A percentile compares a stretch with the other conserved stretches of the same genome.
phyloP scores from a whole-genome alignment of 345 rosid species.

The Iberis pinnata region DNA sequence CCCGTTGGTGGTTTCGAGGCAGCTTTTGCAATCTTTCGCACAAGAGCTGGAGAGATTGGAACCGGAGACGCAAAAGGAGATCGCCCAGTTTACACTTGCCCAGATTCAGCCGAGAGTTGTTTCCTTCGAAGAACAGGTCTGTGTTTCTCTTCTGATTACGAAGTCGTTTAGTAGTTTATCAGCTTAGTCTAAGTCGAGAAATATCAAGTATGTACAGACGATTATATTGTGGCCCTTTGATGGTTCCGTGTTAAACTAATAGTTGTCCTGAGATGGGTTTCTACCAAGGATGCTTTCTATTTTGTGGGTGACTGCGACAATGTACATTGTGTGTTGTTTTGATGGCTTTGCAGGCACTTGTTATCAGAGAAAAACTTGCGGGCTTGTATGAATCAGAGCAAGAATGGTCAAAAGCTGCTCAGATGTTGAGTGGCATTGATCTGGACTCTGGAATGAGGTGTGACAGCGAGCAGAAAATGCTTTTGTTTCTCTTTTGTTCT shows the following conservation, averaged over 20 bases:
- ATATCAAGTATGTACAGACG: background rate
- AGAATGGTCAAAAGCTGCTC: conserved; percentile 95
- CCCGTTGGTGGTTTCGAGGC: conserved; percentile 90
- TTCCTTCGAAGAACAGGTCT: conserved; percentile 96
- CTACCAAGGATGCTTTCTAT: background rate
- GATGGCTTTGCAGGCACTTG: conserved; percentile 46
- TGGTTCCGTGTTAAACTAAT: background rate
- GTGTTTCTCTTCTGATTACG: background rate
- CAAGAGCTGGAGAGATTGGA: conserved; percentile 78
- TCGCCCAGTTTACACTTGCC: conserved; percentile 74
- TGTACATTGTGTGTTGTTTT: conserved; percentile 19
- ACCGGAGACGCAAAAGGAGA: conserved; percentile 80
- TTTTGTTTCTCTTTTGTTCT: background rate
- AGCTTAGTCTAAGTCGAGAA: background rate
- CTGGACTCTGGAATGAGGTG: conserved; percentile 95
- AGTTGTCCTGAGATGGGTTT: background rate
- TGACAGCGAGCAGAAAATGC: background rate
- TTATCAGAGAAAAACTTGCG: conserved; percentile 93
- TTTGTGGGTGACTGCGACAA: background rate
- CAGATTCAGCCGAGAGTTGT: conserved; percentile 98
- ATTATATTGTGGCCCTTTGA: background rate
- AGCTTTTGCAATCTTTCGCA: conserved; percentile 78
- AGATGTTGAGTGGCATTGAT: conserved; percentile 98
- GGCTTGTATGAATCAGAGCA: conserved; percentile 84
- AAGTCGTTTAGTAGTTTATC: background rate